These are phyloP conservation scores for Trifolium subterraneum DNA, from an alignment of 306 rosid genomes.

Conservation along the genomic window DNA sequence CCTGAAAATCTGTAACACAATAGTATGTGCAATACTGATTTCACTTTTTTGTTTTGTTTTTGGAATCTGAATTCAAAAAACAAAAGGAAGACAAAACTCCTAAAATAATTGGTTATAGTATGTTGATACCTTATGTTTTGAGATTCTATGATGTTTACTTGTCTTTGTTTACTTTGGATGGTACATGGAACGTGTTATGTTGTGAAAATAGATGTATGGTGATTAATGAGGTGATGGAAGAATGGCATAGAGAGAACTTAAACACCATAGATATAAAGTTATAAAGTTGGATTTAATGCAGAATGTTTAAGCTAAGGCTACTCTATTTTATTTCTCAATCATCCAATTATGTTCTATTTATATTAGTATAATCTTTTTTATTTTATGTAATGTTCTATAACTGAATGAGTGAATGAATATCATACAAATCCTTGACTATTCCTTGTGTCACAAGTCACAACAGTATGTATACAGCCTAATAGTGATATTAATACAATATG, in stretches of 20 bases:
- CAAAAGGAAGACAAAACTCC: constrained; percentile 34
- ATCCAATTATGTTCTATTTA: constrained; percentile 34
- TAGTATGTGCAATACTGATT: background rate
- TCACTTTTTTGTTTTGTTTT: constrained; percentile 5
- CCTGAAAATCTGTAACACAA: constrained; percentile 9
- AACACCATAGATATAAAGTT: constrained; percentile 47
- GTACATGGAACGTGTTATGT: constrained; percentile 44
- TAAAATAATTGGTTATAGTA: constrained; percentile 24
- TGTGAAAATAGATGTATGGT: constrained; percentile 34
- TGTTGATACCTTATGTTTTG: background rate
- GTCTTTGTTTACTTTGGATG: constrained; percentile 41
- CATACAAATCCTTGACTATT: constrained; percentile 2
- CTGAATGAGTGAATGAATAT: background rate
- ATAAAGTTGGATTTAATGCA: background rate
- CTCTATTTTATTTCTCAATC: constrained; percentile 29
- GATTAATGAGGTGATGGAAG: constrained; percentile 42
- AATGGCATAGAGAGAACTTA: constrained; percentile 35
- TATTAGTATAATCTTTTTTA: background rate
- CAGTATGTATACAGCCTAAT: no score
- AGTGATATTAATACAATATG: no score
- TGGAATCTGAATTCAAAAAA: constrained; percentile 31
- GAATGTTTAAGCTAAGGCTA: constrained; percentile 40
- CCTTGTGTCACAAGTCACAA: constrained; percentile 11
- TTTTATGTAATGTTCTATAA: constrained; percentile 26
- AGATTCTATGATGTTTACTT: constrained; percentile 42